Evolutionary conservation across 176 grass and related monocot genomes (phyloP).

Genomic region (maize (Zea mays)): DNA sequence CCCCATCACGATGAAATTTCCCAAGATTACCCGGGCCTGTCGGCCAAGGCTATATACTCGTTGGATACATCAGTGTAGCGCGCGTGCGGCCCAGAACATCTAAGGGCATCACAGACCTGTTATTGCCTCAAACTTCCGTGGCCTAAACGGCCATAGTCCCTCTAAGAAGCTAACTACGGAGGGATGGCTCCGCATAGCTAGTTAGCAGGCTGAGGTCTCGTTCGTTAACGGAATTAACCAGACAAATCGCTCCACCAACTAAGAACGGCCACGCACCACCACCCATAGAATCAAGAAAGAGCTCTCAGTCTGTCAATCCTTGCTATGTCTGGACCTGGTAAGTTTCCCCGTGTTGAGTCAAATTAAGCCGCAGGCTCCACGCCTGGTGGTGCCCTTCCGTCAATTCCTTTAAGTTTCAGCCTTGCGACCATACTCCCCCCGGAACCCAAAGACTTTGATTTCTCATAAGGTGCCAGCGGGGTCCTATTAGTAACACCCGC

Average conservation of each 20-base stretch:
- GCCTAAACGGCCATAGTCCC: slow-evolving; percentile 70
- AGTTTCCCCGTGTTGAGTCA: slow-evolving; percentile 51
- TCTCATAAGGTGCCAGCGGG: too few species aligned
- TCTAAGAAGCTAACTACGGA: slow-evolving; percentile 63
- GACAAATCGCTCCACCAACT: slow-evolving; percentile 47
- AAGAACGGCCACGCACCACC: slow-evolving; percentile 27
- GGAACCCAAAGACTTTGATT: too few species aligned
- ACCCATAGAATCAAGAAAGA: slow-evolving; percentile 54
- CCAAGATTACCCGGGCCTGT: background rate
- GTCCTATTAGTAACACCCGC: too few species aligned
- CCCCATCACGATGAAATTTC: too few species aligned
- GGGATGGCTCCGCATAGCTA: slow-evolving; percentile 36
- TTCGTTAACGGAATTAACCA: slow-evolving; percentile 56
- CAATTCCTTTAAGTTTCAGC: slow-evolving; percentile 82
- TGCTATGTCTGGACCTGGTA: slow-evolving; percentile 54
- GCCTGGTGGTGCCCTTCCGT: slow-evolving; percentile 38
- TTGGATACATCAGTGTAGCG: slow-evolving; percentile 40
- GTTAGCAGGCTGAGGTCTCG: slow-evolving; percentile 72
- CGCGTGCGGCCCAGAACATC: slow-evolving; percentile 65
- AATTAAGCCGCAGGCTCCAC: slow-evolving; percentile 40
- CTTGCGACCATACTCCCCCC: slow-evolving; percentile 66
- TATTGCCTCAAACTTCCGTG: slow-evolving; percentile 81
- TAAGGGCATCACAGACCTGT: slow-evolving; percentile 81
- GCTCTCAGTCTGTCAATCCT: slow-evolving; percentile 52
- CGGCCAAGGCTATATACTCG: background rate